A percentile compares a stretch with the other conserved stretches of the same genome.
Evolutionary conservation across 352 stramenopile species (phyloP).

Genomic region (Phytopythium oedochilum): DNA sequence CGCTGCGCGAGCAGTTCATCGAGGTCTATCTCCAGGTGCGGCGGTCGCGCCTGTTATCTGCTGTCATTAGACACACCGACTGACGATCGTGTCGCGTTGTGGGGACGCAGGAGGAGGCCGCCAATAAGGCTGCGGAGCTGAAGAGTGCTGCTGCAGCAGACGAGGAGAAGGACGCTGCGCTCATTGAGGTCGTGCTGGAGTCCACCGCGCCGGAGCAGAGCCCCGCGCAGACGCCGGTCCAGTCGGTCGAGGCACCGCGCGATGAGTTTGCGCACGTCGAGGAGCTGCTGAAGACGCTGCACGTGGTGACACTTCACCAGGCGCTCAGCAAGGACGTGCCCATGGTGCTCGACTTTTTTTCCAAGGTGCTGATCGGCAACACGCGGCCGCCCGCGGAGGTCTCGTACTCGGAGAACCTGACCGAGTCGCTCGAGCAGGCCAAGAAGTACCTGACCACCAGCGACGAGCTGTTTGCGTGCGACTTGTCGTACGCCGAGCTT

Average conservation of each 20-base stretch:
- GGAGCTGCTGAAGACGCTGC: slow-evolving; percentile 72
- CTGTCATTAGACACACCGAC: too few species aligned
- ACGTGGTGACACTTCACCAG: slow-evolving; percentile 75
- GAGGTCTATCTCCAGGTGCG: slow-evolving; percentile 40
- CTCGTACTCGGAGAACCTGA: slow-evolving; percentile 74
- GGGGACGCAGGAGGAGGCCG: slow-evolving; percentile 24
- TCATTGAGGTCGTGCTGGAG: slow-evolving; percentile 9
- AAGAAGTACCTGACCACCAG: slow-evolving; percentile 64
- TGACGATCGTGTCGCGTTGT: not conserved
- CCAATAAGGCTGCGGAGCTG: slow-evolving; percentile 22
- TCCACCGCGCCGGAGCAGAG: slow-evolving; percentile 2
- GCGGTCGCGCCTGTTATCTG: too few species aligned
- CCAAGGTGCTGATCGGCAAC: slow-evolving; percentile 77
- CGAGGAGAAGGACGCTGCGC: slow-evolving; percentile 6
- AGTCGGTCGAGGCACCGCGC: slow-evolving; percentile 7
- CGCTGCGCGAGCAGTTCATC: slow-evolving; percentile 74
- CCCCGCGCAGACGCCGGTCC: not conserved
- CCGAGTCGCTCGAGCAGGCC: slow-evolving; percentile 71
- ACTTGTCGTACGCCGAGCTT: slow-evolving; percentile 64
- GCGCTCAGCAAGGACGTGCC: slow-evolving; percentile 67
- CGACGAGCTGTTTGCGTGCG: slow-evolving; percentile 69
- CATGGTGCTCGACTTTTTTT: slow-evolving; percentile 82
- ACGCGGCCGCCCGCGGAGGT: slow-evolving; percentile 72
- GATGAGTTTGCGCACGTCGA: slow-evolving; percentile 51
- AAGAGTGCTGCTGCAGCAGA: slow-evolving; percentile 6